These are phyloP conservation scores for Leishmania braziliensis DNA, from an alignment of 208 protist species.

Conservation along the genomic window DNA sequence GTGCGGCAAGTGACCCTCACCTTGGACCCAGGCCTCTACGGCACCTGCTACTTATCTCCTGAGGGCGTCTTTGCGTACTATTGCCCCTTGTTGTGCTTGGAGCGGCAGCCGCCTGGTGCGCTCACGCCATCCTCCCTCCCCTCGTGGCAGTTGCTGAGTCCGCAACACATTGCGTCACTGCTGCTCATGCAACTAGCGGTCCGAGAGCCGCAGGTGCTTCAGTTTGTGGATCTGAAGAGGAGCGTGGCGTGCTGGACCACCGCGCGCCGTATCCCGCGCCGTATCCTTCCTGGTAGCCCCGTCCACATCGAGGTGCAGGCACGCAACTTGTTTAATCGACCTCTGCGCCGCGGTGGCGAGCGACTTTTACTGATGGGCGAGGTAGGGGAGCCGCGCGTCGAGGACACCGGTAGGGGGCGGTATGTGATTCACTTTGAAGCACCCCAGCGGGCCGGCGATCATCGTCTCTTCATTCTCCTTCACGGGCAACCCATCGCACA, in stretches of 20 bases:
- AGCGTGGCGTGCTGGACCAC: conserved; percentile 64
- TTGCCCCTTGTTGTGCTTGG: conserved; percentile 67
- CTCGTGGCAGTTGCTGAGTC: conserved; percentile 66
- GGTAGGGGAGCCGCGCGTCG: conserved; percentile 23
- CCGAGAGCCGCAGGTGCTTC: conserved; percentile 36
- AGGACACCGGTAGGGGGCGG: conserved; percentile 31
- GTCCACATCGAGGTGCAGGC: conserved; percentile 29
- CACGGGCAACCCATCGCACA: conserved; percentile 68
- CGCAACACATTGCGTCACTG: conserved; percentile 74
- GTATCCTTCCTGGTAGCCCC: conserved; percentile 25
- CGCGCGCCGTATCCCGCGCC: conserved; percentile 27
- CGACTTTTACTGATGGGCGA: conserved; percentile 46
- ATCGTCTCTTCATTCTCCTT: conserved; percentile 60
- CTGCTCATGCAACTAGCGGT: conserved; percentile 67
- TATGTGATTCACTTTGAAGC: conserved; percentile 53
- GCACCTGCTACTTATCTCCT: conserved; percentile 50
- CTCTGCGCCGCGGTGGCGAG: conserved; percentile 31
- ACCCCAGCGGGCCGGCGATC: conserved; percentile 41
- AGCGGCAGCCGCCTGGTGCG: conserved; percentile 33
- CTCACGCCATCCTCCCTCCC: conserved; percentile 30
- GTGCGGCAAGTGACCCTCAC: conserved; percentile 59
- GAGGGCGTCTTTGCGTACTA: conserved; percentile 65
- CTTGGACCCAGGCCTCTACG: conserved; percentile 46
- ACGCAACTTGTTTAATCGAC: conserved; percentile 45
- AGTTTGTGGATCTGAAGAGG: conserved; percentile 43